Percentiles rank a stretch among this genome's conserved stretches.
phyloP scores from a whole-genome alignment of 1,139 yeast genomes.

The Saccharomyces hybrid region DNA sequence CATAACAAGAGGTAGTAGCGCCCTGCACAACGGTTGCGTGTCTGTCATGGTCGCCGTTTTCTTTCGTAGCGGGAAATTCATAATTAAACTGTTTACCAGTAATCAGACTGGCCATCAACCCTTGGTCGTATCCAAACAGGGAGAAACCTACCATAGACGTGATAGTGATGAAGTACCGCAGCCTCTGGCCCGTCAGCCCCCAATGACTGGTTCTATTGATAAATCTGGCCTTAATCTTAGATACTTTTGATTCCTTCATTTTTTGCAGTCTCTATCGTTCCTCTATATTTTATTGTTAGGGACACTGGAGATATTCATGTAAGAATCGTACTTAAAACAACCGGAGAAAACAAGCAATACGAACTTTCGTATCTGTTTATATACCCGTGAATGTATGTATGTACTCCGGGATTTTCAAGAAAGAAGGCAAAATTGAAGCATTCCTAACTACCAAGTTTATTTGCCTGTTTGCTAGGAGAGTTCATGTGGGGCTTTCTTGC shows the following conservation, averaged over 20 bases:
- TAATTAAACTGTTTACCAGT: slow-evolving; percentile 52
- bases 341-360: neutral
- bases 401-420: neutral
- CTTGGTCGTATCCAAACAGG: slow-evolving; percentile 74
- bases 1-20: slow-evolving; percentile 65
- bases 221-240: neutral
- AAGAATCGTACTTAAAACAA: neutral
- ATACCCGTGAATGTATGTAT: neutral
- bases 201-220: neutral
- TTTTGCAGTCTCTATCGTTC: neutral
- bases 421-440: neutral
- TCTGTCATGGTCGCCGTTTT: slow-evolving; percentile 28
- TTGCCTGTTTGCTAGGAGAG: neutral
- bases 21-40: slow-evolving; percentile 50
- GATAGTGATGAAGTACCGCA: slow-evolving; percentile 43
- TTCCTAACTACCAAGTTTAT: neutral
- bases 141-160: slow-evolving; percentile 62
- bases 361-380: neutral
- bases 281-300: neutral
- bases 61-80: slow-evolving; percentile 49
- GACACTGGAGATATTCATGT: neutral
- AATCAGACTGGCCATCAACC: slow-evolving; percentile 66
- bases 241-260: neutral
- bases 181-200: slow-evolving; percentile 35
- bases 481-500: too few relatives aligned